A percentile compares a stretch with the other conserved stretches of the same genome.
These are phyloP conservation scores for Artemisia tridentata DNA, from an alignment of 129 eudicot species.

Conservation along the genomic window DNA sequence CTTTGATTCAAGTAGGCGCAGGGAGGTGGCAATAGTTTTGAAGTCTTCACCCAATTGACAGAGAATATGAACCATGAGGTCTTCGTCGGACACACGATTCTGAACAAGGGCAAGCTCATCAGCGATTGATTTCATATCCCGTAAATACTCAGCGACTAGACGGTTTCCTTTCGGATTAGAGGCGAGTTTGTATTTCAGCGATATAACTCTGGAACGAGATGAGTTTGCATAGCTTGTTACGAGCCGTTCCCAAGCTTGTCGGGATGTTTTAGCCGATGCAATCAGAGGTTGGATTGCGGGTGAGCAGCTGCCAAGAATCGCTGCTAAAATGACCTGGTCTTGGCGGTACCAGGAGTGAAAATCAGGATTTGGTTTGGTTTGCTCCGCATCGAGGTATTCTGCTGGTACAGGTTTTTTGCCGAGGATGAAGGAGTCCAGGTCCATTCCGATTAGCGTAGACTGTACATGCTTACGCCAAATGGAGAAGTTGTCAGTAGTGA, in stretches of 20 bases:
- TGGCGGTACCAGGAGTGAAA: constrained; percentile 6
- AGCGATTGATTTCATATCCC: neutral
- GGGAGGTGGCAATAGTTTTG: neutral
- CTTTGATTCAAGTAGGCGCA: constrained; percentile 5
- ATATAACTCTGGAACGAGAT: constrained; percentile 14
- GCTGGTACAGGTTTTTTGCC: neutral
- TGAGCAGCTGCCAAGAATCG: constrained; percentile 15
- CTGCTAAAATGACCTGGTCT: constrained; percentile 8
- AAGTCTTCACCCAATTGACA: constrained; percentile 13
- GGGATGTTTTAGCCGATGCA: constrained; percentile 3
- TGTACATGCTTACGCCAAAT: constrained; percentile 17
- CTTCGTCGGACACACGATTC: neutral
- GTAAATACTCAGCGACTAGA: neutral
- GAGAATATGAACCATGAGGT: constrained; percentile 10
- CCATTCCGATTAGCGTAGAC: constrained; percentile 7
- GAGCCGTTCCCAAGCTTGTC: constrained; percentile 16
- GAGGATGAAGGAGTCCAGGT: neutral
- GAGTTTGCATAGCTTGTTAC: constrained; percentile 14
- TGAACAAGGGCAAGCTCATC: constrained; percentile 3
- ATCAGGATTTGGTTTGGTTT: constrained; percentile 16
- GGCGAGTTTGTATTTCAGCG: neutral
- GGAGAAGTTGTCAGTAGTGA: neutral
- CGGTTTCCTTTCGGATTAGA: neutral
- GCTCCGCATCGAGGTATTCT: neutral
- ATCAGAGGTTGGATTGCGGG: constrained; percentile 16